Evolutionary conservation across 257 asterid genomes (phyloP), one percentile per base, ranked within the genome.

Genomic region (Nicotiana undulata): DNA sequence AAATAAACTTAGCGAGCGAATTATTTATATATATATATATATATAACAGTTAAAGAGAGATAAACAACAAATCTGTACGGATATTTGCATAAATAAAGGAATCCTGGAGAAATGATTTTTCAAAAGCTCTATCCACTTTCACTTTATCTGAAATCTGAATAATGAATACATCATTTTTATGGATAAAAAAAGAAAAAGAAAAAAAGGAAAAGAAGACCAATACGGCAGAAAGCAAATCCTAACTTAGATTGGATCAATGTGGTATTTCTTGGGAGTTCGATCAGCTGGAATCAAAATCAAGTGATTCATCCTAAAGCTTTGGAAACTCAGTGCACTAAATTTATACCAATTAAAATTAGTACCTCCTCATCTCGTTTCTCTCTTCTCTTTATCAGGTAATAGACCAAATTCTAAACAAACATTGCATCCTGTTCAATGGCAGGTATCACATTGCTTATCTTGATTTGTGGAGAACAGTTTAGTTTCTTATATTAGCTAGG

Each of bases 281-380:
- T 87, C 87, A 28, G 17, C 52, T 83, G 88, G 94, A 89, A 92
- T 90, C 88, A 87, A 93, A 89, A 88, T 89, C 87, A 90, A 88
- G 91, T 92, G 82, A 92, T 90, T 89, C 86, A 86, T 86, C 83
- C 75, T 84, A 85, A 90, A 83, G 84, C 82, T 79, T 75, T 84
- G 85, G 80, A 83, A 64, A 81, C 89, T 80, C 49, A 84, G 75
- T 84, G 85, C 85, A 74, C 75, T 26, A 26, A 26, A 26, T 26
- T 26, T 26, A 26, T 26, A 26, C 28, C 28, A 26, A 26, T 26
- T 26, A 26, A 26, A n/a, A n/a, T n/a, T n/a, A n/a, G n/a, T 26
- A 26, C 28, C 28, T 1, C 28, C 28, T 26, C 28, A 26, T 26
- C 28, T 26, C 28, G 28, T 26, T 26, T 26, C 28, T 26, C 28